phyloP scores from a whole-genome alignment of 2,329 filamentous ascomycete species.

The Pseudogymnoascus sp. region DNA sequence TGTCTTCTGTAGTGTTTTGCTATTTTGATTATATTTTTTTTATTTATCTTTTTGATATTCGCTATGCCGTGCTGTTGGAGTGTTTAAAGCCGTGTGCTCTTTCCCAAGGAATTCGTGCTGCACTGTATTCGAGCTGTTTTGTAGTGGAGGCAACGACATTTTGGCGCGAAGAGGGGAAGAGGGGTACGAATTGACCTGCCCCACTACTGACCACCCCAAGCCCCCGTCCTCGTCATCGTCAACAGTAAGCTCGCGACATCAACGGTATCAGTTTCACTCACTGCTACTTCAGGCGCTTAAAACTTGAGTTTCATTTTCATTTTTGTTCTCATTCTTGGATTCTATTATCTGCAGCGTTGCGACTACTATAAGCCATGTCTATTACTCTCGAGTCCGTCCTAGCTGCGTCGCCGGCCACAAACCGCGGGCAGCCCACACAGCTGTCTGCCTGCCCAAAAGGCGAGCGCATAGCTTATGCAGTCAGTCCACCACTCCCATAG shows the following conservation, averaged over 20 bases:
- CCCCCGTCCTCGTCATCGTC: not conserved
- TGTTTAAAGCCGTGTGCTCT: not conserved
- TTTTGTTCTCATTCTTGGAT: not conserved
- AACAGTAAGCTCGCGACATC: slow-evolving; percentile 6
- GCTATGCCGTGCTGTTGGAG: not conserved
- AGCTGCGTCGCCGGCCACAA: slow-evolving; percentile 75
- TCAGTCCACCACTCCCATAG: slow-evolving; percentile 37
- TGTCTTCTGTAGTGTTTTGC: slow-evolving; percentile 13
- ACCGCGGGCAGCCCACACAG: slow-evolving; percentile 78
- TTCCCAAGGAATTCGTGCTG: not conserved
- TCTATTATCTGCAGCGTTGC: not conserved
- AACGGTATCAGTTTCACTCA: not conserved
- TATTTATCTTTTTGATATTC: not conserved
- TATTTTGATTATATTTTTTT: not conserved
- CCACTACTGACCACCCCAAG: not conserved
- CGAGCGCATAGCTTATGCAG: slow-evolving; percentile 85
- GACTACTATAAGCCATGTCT: slow-evolving; percentile 29
- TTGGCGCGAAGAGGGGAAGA: slow-evolving; percentile 1
- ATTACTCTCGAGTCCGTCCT: slow-evolving; percentile 62
- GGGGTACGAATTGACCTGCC: slow-evolving; percentile 4
- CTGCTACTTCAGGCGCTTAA: not conserved
- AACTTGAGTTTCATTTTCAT: not conserved
- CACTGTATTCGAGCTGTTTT: not conserved
- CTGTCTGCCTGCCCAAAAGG: slow-evolving; percentile 84
- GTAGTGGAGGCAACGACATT: not conserved